These are phyloP conservation scores for Clitoria ternatea DNA, from an alignment of 306 rosid genomes.

Conservation along the genomic window DNA sequence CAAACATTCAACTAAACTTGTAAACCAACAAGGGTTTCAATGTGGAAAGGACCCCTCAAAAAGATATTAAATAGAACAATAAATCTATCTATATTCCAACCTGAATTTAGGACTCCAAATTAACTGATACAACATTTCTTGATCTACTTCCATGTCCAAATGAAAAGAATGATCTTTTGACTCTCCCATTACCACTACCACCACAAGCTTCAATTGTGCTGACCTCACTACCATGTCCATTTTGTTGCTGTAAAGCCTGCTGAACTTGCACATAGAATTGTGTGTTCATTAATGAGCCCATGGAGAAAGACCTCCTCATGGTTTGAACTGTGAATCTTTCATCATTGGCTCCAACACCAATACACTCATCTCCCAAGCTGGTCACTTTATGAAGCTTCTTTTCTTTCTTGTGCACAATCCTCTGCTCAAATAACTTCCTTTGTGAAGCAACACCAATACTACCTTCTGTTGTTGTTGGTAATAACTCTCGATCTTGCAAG, in stretches of 20 bases:
- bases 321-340: constrained; percentile 50
- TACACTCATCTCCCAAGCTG: constrained; percentile 69
- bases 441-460: constrained; percentile 28
- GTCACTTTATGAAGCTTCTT: constrained; percentile 45
- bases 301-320: constrained; percentile 67
- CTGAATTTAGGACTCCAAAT: constrained; percentile 45
- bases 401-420: constrained; percentile 30
- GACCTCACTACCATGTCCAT: constrained; percentile 22
- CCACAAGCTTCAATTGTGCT: constrained; percentile 44
- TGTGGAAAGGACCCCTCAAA: too few species aligned
- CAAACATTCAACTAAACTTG: not conserved
- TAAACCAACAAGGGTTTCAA: too few species aligned
- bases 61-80: too few species aligned
- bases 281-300: constrained; percentile 60
- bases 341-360: constrained; percentile 46
- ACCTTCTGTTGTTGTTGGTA: not conserved
- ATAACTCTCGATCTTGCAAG: constrained; percentile 25
- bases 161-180: constrained; percentile 55
- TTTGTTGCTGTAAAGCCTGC: constrained; percentile 40
- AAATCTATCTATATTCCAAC: too few species aligned
- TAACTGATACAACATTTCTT: constrained; percentile 41
- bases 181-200: constrained; percentile 38
- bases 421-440: constrained; percentile 12
- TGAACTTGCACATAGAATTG: constrained; percentile 42
- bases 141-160: constrained; percentile 62